Base-by-base conservation (phyloP, 2,329 filamentous ascomycete genomes). In the Ilyonectria robusta region DNA sequence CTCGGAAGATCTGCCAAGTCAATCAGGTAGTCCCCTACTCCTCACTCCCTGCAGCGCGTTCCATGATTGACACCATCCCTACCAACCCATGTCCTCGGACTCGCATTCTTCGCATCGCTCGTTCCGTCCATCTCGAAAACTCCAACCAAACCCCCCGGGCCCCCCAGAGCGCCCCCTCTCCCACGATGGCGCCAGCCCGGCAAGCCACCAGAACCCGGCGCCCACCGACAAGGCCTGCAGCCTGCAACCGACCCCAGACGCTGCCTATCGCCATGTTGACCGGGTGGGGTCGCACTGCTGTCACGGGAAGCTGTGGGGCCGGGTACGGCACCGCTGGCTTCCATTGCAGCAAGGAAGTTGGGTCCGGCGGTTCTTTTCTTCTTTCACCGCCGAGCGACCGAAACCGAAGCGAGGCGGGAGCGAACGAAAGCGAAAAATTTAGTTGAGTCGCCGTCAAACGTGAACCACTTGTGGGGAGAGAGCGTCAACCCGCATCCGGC, bases 221-320 rank as follows among this genome's bases (percentile, higher is more conserved):
- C n/a, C 44, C 47, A 50, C 7, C 23, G 13, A 17, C 21, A 48
- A 59, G 10, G 31, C 15, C 35, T 47, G 42, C 55, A n/a, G 55
- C 17, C 42, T 58, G 55, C 40, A n/a, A 13, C 50, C 11, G 42
- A 62, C 59, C 59, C 59, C 59, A 62, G 59, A 44, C 54, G 35
- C 44, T 44, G 26, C 51, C 54, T n/a, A 42, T 37, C 40, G 21
- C 48, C 54, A 35, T 60, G 55, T 48, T 56, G 42, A 44, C 60
- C 62, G 42, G 50, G 57, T 61, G 61, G 58, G 57, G 55, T 26
- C 53, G 21, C 51, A 7, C 51, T 57, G 62, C 54, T 59, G 59
- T 56, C 57, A 55, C 57, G 57, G 62, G 57, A 51, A 35, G n/a
- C 19, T 61, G 62, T 51, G 62, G 62, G 62, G 62, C 62, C 62